Base-by-base conservation (phyloP, 306 rosid species). In the Pyrus pyrifolia region DNA sequence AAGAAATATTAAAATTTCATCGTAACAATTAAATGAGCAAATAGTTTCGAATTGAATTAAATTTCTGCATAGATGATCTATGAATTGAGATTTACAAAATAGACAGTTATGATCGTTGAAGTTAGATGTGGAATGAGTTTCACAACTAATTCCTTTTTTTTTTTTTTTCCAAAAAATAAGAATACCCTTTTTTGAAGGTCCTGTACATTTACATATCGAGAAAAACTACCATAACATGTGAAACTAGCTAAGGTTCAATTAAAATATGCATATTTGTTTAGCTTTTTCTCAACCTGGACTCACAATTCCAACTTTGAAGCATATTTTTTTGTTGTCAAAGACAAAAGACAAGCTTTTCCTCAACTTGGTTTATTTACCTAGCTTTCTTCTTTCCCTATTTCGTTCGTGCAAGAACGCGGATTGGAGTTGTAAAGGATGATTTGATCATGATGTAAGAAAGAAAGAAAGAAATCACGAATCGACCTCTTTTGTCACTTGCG, bases 391-490 rank as follows among this genome's bases (percentile, higher is more conserved):
- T 65, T 60, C 61, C 73, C 29, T 73, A 21, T 77, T 67, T 83
- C 45, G 38, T 82, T 87, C 87, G 88, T 89, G 93, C 79, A 18
- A 44, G 38, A 72, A 91, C 93, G 90, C 93, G 92, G 88, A 78
- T 91, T 91, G 77, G 61, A 63, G 73, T 81, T 87, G 83, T 23
- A 53, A 68, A 60, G 73, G 66, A n/a, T 13, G 73, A 23, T 30
- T 15, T 8, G 35, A 29, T 11, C 4, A 21, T 57, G 74, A 55
- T 72, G 52, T 6, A 18, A 62, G 38, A 27, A 29, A 59, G 25
- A 11, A 21, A 57, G 52, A 58, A 51, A 52, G 67, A 30, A 21
- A 22, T 21, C 23, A 33, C 21, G 73, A 40, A 70, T 83, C 73
- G 21, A 66, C 69, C 78, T 25, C 70, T 79, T 46, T 33, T 72